These are phyloP conservation scores for Hymenoscyphus salicellus DNA, from an alignment of 2,329 filamentous ascomycete genomes.

Conservation along the genomic window DNA sequence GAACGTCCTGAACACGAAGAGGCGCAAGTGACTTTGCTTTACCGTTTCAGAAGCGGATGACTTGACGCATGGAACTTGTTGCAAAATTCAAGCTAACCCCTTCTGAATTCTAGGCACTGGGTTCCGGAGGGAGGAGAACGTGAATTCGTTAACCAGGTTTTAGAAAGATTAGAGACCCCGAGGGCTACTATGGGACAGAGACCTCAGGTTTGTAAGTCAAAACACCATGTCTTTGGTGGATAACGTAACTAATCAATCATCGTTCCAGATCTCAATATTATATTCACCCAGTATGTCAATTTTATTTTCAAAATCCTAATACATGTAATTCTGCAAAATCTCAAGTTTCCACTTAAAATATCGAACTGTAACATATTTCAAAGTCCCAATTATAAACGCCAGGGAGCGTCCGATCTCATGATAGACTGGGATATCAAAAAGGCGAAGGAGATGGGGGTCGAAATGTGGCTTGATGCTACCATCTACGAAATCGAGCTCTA, in stretches of 20 bases:
- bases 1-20: neutral
- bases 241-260: neutral
- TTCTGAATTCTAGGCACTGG: neutral
- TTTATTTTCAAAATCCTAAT: neutral
- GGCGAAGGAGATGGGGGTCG: constrained; percentile 1
- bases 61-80: neutral
- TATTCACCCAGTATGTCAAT: neutral
- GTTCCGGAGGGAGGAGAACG: neutral
- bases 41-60: neutral
- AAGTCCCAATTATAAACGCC: neutral
- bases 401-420: neutral
- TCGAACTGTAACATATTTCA: neutral
- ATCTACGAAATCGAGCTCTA: neutral
- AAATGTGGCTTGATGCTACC: constrained; percentile 1
- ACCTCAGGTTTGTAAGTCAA: neutral
- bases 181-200: neutral
- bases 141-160: neutral
- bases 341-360: too few relatives aligned
- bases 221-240: neutral
- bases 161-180: neutral
- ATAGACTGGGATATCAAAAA: constrained; percentile 6
- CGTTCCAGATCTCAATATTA: neutral
- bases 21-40: neutral
- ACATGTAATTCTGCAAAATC: too few relatives aligned
- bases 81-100: neutral